These are phyloP conservation scores for Cutaneotrichosporon cutaneum DNA, from an alignment of 1,284 basidiomycete species.

Conservation along the genomic window DNA sequence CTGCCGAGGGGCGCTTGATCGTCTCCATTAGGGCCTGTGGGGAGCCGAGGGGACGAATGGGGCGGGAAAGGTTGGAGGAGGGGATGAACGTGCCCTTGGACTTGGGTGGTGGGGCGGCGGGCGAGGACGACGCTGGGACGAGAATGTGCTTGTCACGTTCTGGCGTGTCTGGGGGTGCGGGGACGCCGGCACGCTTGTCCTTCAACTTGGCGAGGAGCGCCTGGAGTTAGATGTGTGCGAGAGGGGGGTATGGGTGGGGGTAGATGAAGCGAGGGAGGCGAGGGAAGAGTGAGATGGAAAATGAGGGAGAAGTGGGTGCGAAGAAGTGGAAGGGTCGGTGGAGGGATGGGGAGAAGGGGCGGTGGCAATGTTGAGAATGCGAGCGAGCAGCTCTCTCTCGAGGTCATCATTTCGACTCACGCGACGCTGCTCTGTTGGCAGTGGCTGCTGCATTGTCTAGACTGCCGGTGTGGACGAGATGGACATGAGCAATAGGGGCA, in stretches of 20 bases:
- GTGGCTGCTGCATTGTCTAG: not conserved
- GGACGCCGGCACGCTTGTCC: not conserved
- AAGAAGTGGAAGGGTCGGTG: not conserved
- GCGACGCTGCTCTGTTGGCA: not conserved
- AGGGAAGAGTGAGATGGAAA: not conserved
- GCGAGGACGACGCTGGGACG: conserved; percentile 17
- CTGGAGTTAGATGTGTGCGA: not conserved
- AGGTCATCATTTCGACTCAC: too few species aligned
- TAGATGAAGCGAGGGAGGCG: not conserved
- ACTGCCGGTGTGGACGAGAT: not conserved
- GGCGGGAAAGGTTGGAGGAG: conserved; percentile 16
- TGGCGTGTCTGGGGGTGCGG: not conserved
- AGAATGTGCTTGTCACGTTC: conserved; percentile 12
- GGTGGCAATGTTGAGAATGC: too few species aligned
- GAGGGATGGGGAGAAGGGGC: not conserved
- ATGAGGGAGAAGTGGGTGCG: not conserved
- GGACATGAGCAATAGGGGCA: not conserved
- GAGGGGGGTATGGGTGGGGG: not conserved
- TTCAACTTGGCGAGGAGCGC: not conserved
- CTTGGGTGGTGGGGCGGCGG: conserved; percentile 1
- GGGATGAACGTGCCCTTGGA: conserved; percentile 10
- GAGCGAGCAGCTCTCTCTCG: not conserved
- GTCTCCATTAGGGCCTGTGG: conserved; percentile 2
- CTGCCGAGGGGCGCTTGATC: not conserved
- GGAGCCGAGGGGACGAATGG: not conserved